Base-by-base conservation (phyloP, 164 flowering plant genomes). In the Dillenia suffruticosa region DNA sequence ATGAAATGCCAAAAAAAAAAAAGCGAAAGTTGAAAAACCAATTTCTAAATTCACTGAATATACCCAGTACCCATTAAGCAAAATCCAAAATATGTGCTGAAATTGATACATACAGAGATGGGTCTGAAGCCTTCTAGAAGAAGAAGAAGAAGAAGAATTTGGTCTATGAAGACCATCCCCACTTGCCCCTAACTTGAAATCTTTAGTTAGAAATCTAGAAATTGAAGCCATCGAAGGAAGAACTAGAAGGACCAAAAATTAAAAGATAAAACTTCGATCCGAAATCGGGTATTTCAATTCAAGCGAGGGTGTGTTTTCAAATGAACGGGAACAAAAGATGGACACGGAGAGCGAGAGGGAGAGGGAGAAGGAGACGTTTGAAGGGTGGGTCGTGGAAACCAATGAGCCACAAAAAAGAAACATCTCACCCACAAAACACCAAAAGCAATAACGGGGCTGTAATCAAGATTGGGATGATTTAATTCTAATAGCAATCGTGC, bases 141-240 rank as follows among this genome's bases (percentile, higher is more conserved):
- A 19, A 48, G 63, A 17, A 50, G 67, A 19, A 48, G 63, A 44
- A 51, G 57, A 57, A 64, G 61, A 62, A 63, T 59, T 68, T 43
- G 71, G 66, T 49, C 69, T 74, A 50, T 50, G 60, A 44, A 67
- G 19, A 54, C 63, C 73, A 46, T 62, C 63, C 22, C 22, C 1
- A 64, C 10, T 24, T 12, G 69, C 3, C 16, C 51, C 66, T 3
- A 77, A 54, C 44, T 63, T 69, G 54, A 65, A 70, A 52, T 81
- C 77, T 70, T 70, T 78, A 15, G 55, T 58, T 4, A 80, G 68
- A 62, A 78, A 49, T 78, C 83, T 70, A 43, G 72, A 74, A 52
- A 81, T 68, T 44, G 83, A 80, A 10, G 82, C 83, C 87, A 85
- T 80, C 66, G 74, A 58, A 63, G 63, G 48, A 62, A 48, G 47